Evolutionary conservation across 352 stramenopile species (phyloP).

Genomic region (Globisporangium nunn): DNA sequence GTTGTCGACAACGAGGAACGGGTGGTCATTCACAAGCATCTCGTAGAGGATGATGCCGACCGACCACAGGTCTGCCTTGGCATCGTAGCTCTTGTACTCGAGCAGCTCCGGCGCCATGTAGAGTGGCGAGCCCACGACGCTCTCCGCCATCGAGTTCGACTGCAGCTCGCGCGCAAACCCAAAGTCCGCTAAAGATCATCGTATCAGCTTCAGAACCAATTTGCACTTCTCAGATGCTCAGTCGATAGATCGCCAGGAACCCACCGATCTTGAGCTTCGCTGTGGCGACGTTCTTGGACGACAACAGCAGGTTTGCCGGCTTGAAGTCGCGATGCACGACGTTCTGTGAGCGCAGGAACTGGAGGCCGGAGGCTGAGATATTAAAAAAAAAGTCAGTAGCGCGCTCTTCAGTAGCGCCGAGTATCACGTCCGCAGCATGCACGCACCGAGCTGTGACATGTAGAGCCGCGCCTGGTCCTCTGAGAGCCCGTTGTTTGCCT

Average conservation of each 20-base stretch:
- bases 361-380: slow-evolving; percentile 46
- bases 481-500: slow-evolving; percentile 43
- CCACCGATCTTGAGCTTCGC: slow-evolving; percentile 77
- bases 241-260: background rate
- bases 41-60: slow-evolving; percentile 81
- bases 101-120: slow-evolving; percentile 79
- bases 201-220: too few relatives aligned
- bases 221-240: too few relatives aligned
- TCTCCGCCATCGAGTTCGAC: slow-evolving; percentile 71
- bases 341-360: slow-evolving; percentile 71
- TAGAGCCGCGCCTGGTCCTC: slow-evolving; percentile 69
- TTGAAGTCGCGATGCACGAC: slow-evolving; percentile 77
- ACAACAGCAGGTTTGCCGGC: slow-evolving; percentile 66
- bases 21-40: slow-evolving; percentile 78
- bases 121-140: slow-evolving; percentile 68
- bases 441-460: slow-evolving; percentile 69
- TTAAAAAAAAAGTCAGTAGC: background rate
- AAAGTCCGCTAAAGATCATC: too few relatives aligned
- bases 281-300: slow-evolving; percentile 50
- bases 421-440: background rate
- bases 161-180: slow-evolving; percentile 62
- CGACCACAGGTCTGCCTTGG: slow-evolving; percentile 75
- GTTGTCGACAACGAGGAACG: slow-evolving; percentile 70
- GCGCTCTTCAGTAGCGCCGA: too few relatives aligned
- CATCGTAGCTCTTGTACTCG: slow-evolving; percentile 84